Conservation (phyloP, 2,329 filamentous ascomycete genomes). For the Alternaria angustiovoidea region DNA sequence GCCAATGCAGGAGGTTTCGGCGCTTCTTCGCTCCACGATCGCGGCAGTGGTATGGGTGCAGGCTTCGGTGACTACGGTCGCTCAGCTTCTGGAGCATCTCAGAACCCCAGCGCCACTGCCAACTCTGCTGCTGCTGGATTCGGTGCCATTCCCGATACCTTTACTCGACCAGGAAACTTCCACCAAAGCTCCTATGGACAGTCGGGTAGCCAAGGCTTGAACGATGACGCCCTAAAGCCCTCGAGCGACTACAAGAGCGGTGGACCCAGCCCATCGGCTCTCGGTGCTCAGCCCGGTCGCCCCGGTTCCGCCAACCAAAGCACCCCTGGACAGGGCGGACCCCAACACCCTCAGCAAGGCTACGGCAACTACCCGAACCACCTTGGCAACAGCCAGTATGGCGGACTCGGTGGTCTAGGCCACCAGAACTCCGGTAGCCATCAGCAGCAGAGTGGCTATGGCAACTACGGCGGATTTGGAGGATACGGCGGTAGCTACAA, state of each 20-base stretch:
- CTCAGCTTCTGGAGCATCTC: constrained; percentile 65
- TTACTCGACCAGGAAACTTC: constrained; percentile 67
- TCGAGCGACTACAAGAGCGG: constrained; percentile 65
- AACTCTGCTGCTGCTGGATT: constrained; percentile 59
- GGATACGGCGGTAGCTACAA: constrained; percentile 52
- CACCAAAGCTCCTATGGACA: constrained; percentile 57
- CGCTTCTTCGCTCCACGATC: constrained; percentile 56
- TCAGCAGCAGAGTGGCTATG: constrained; percentile 54
- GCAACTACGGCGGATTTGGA: constrained; percentile 53
- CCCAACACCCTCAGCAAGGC: constrained; percentile 65
- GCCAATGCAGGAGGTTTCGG: constrained; percentile 65
- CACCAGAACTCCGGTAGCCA: constrained; percentile 57
- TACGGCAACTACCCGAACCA: constrained; percentile 65
- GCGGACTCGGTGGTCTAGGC: constrained; percentile 62
- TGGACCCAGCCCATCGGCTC: constrained; percentile 66
- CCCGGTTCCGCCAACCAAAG: constrained; percentile 70
- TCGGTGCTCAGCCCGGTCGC: constrained; percentile 67
- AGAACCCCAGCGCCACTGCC: constrained; percentile 60
- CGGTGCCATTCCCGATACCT: constrained; percentile 65
- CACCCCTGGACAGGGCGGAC: constrained; percentile 60
- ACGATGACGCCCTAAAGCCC: constrained; percentile 65
- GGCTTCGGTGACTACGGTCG: constrained; percentile 69
- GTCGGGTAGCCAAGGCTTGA: constrained; percentile 56
- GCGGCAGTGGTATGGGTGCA: constrained; percentile 56
- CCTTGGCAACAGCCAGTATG: constrained; percentile 60